phyloP scores from a whole-genome alignment of 257 asterid species.

The Penstemon newberryi region DNA sequence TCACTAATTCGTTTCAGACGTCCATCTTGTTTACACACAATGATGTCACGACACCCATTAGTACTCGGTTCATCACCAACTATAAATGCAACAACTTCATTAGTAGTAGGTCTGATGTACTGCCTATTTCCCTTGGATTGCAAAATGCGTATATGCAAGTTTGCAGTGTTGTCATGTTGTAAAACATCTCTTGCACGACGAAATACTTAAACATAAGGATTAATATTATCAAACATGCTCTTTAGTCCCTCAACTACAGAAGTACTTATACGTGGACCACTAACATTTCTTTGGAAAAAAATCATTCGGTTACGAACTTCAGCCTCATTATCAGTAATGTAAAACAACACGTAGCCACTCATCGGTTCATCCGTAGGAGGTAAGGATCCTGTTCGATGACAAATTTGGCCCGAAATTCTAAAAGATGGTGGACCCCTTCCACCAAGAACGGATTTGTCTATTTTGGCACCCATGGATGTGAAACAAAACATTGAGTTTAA shows the following conservation, averaged over 20 bases:
- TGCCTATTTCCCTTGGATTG: background rate
- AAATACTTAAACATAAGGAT: background rate
- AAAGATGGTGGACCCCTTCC: background rate
- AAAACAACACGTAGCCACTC: background rate
- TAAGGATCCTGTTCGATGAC: constrained; percentile 5
- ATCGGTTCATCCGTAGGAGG: background rate
- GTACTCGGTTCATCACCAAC: background rate
- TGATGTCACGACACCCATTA: background rate
- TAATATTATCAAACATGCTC: background rate
- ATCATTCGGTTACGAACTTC: background rate
- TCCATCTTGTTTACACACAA: background rate
- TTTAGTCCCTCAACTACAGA: background rate
- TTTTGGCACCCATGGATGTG: background rate
- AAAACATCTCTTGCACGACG: background rate
- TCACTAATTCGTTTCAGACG: background rate
- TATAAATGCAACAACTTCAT: background rate
- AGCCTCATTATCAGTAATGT: background rate
- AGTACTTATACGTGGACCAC: background rate
- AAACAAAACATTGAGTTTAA: no score
- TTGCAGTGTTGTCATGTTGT: background rate
- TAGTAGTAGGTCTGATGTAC: background rate
- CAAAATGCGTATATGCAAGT: background rate
- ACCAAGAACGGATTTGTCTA: background rate
- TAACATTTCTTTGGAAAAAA: no score
- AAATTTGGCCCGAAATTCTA: background rate